Base-by-base conservation (phyloP, 2,329 filamentous ascomycete genomes). In the Aspergillus sp. region DNA sequence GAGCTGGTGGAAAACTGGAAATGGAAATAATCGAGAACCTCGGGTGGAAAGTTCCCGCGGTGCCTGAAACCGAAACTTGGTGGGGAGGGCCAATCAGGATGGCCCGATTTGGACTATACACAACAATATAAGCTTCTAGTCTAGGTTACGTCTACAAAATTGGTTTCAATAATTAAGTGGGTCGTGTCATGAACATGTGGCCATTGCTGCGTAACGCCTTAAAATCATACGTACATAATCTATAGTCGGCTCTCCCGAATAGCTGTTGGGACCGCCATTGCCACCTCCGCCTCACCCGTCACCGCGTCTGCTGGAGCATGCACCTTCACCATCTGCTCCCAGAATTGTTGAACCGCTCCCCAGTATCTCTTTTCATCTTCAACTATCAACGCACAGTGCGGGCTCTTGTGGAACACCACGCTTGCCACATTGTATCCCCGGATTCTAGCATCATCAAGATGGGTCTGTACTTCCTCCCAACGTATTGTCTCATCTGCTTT, bases 311-410 rank as follows among this genome's bases (percentile, higher is more conserved):
- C 52, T 48, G 40, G 48, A 35, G 31, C 21, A 17, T 19, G 23
- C n/a, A 4, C 23, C 31, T 35, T 19, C 19, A 33, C 44, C 46
- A 44, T 27, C 33, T 39, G 50, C 35, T 33, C 41, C 60, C 60
- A 58, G 27, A 60, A 60, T n/a, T 19, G 43, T 25, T n/a, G 35
- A 47, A 60, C 25, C 23, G 43, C 43, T 3, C 48, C 52, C 57
- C 60, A 60, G n/a, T 62, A 62, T 33, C 55, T 23, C 14, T 52
- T 50, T 48, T 50, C 60, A 33, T 62, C 55, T 48, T 59, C 58
- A 21, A 56, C 40, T 43, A 62, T 48, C 58, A 62, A 45, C 6
- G 60, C 60, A 46, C 60, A 62, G 44, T 62, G 60, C 14, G 50
- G 41, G 27, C 55, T 53, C 40, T 44, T 21, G 31, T 46, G 41